Evolutionary conservation across 345 rosid species (phyloP), one percentile per base, ranked within the genome.

Genomic region (Eucalyptus pumila): DNA sequence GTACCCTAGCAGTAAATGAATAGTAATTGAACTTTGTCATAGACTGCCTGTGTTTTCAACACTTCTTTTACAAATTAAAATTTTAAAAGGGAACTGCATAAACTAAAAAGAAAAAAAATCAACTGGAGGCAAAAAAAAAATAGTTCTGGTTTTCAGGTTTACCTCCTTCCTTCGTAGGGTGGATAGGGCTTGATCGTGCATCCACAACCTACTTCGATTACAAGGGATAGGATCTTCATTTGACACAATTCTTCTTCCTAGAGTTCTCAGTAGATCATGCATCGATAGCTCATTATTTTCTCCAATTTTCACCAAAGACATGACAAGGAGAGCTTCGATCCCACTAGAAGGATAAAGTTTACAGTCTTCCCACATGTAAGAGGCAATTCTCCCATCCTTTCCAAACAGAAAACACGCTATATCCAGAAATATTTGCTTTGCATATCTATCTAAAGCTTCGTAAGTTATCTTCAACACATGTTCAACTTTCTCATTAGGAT

Each of bases 81-180:
- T 45, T 11, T 11, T 1, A 11, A 47, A 47, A 47, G 13, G 1
- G 49, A 14, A 30, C 4, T 2, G 6, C 2, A 6, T 32, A 15
- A 24, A 8, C 2, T 14, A n/a, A 19, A n/a, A 14, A n/a, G 76
- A 65, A 14, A 47, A 47, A 65, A 14, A 47, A 47, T n/a, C 9
- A 8, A 67, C 76, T 15, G 40, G 2, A 67, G 3, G 3, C 8
- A n/a, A 1, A 65, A 32, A 67, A 65, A 3, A 65, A 65, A 65
- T 65, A n/a, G 40, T 65, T 14, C 76, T 65, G 80, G 80, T 1
- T 4, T 67, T n/a, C 80, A 67, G 23, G 21, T 32, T 67, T 67
- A 67, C 80, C 80, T 67, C 23, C 2, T 8, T n/a, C 11, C 0
- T 67, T 6, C 1, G 2, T n/a, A 67, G 80, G 3, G 37, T 67